Evolutionary conservation across 148 eudicot genomes (phyloP).

Genomic region (Silene uniflora): DNA sequence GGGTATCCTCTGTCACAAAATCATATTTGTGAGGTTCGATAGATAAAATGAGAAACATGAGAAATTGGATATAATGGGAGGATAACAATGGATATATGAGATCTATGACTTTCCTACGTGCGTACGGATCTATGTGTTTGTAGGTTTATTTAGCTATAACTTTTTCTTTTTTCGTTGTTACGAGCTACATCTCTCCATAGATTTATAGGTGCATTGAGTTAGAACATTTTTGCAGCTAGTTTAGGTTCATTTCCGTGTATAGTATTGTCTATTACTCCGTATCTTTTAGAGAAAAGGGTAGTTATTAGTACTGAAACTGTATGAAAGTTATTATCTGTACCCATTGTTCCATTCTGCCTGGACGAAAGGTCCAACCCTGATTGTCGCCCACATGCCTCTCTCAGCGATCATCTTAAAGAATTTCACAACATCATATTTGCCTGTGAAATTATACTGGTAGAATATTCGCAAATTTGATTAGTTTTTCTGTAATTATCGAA

Average conservation of each 20-base stretch:
- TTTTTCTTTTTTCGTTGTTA: background rate
- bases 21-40: background rate
- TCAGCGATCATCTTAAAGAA: slow-evolving; percentile 58
- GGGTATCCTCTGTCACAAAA: slow-evolving; percentile 68
- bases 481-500: background rate
- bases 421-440: slow-evolving; percentile 55
- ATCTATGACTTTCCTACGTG: background rate
- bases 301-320: background rate
- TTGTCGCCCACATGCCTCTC: slow-evolving; percentile 54
- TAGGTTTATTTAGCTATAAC: background rate
- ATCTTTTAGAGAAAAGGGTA: background rate
- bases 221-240: too few species aligned
- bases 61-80: background rate
- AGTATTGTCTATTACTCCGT: background rate
- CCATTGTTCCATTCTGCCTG: slow-evolving; percentile 90
- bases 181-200: background rate
- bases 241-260: background rate
- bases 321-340: slow-evolving; percentile 26
- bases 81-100: background rate
- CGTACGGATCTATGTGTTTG: background rate
- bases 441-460: slow-evolving; percentile 62
- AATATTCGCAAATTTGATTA: background rate
- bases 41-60: background rate
- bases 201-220: too few species aligned
- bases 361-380: slow-evolving; percentile 74